Base-by-base conservation (phyloP, 768 basidiomycete genomes). In the Lentinula sp. region DNA sequence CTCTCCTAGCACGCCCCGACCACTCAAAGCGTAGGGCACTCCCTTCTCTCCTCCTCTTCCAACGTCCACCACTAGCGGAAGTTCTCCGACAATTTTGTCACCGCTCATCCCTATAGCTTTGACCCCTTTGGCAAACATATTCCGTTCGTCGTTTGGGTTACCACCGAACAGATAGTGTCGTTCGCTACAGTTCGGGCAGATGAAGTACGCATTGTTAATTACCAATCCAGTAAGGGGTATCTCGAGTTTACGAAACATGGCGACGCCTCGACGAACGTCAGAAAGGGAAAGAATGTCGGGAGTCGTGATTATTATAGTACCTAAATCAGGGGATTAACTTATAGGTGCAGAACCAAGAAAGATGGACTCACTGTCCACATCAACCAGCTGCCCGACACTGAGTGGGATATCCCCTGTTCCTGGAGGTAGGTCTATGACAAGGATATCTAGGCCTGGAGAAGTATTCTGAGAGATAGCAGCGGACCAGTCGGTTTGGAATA, bases 361-460 rank as follows among this genome's bases (percentile, higher is more conserved):
- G 10, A 7, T n/a, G 28, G n/a, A 15, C 85, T 46, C 53, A 92
- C 94, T 93, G 64, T 96, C 85, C 1, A 95, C 89, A 13, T 79
- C 71, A 0, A 95, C 91, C 21, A 95, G 80, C 68, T 97, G 95
- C 1, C 91, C 94, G 0, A 99, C 76, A 6, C 92, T 95, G 51
- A 99, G 80, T 7, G 93, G 92, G 0, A 99, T 94, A 70, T 99
- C 96, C 0, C 96, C 96, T 0, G 96, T 99, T 0, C 96, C 96
- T 0, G 96, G 96, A 2, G 96, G 96, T 88, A 97, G 93, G 70
- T 99, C 96, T 28, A 98, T 76, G 6, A 98, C 90, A 15, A 99
- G 79, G 0, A 94, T 78, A 67, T 99, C 96, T 34, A 98, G 74
- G 3, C 83, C 84, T 31, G 55, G 23, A 13, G 37, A 37, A 28